Evolutionary conservation across 2,329 filamentous ascomycete genomes (phyloP).

Genomic region (Trichoderma sp.): DNA sequence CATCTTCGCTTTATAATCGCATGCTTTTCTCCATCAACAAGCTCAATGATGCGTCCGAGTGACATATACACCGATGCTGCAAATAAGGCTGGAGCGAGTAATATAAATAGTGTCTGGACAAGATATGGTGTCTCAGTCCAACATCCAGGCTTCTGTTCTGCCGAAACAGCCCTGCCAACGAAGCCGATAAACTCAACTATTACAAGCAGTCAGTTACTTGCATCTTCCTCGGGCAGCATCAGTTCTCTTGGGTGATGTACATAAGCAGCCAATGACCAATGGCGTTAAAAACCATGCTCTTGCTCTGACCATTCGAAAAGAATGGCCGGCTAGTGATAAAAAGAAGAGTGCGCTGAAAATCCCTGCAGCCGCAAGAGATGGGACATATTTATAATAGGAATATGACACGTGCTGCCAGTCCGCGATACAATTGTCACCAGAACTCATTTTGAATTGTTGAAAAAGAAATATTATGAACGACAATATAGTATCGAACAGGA

Average conservation of each 20-base stretch:
- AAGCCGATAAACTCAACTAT: neutral
- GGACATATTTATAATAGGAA: slow-evolving; percentile 1
- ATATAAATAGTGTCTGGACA: neutral
- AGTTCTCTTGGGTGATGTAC: neutral
- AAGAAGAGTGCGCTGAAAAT: neutral
- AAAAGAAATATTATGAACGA: neutral
- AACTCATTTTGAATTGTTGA: neutral
- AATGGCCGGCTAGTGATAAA: neutral
- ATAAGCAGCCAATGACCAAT: neutral
- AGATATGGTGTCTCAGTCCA: neutral
- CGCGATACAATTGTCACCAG: neutral
- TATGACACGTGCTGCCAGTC: neutral
- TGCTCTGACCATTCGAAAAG: neutral
- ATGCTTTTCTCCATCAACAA: neutral
- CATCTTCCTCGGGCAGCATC: neutral
- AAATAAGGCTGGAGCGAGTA: neutral
- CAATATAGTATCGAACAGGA: neutral
- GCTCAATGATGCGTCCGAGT: neutral
- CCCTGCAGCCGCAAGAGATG: neutral
- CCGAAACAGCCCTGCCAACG: neutral
- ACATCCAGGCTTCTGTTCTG: neutral
- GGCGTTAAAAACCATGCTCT: neutral
- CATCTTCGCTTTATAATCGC: neutral
- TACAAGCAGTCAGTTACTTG: neutral
- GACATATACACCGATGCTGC: slow-evolving; percentile 1